Evolutionary conservation across 768 basidiomycete species (phyloP), one percentile per base, ranked within the genome.

Genomic region (Trametes sanguinea): DNA sequence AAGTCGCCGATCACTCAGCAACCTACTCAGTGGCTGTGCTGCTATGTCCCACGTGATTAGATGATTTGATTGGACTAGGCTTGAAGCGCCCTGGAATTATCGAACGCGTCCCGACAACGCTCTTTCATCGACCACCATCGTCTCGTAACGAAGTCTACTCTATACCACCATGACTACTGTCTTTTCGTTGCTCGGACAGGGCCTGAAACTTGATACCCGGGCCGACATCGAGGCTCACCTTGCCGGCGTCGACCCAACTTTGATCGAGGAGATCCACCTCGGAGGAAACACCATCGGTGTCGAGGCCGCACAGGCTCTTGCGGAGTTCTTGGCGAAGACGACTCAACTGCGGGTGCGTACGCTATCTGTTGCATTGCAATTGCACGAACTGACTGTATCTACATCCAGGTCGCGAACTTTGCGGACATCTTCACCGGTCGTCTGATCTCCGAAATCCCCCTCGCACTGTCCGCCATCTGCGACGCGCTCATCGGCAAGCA

Each of bases 381-480:
- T 6, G 14, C 35, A 13, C 3, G 3, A 5, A n/a, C 32, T 35
- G 8, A 42, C 39, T 14, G 9, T 42, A 14, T 32, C 27, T 22
- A n/a, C 32, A 16, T 14, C 11, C 72, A 98, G 97, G 78, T 96
- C 61, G 96, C 95, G 67, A 89, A 98, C 78, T 92, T 98, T 66
- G 90, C 94, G 33, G 96, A 98, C 77, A 95, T 99, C 76, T 99
- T 99, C 78, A 98, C 96, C 2, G 93, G 95, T 57, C 92, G 96
- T 65, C 83, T 97, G 70, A 98, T 98, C 78, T 82, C 85, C 63
- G 96, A 99, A 75, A 98, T 99, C 72, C 97, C 96, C 4, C 82
- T 77, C 60, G 94, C 97, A 14, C 86, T 99, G 48, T 83, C 86
- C 40, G 89, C 92, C 39, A 84, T 99, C 67, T 97, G 95, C 73